phyloP scores from a whole-genome alignment of 164 flowering plant genomes.

The Kingdonia uniflora region DNA sequence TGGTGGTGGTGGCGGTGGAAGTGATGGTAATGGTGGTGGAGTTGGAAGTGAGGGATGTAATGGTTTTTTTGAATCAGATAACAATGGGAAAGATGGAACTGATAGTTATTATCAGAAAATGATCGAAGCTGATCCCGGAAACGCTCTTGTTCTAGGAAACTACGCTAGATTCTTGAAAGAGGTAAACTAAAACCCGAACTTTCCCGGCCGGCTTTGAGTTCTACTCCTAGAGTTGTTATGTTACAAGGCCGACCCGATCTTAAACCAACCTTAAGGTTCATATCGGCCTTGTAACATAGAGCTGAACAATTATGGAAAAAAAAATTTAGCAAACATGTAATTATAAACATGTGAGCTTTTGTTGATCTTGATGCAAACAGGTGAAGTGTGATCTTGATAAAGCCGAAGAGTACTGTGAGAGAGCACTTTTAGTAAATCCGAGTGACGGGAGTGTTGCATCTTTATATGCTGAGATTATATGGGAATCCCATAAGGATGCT shows the following conservation, averaged over 20 bases:
- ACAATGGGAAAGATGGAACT: constrained; percentile 13
- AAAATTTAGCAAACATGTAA: background rate
- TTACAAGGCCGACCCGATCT: too few species aligned
- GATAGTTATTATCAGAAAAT: constrained; percentile 46
- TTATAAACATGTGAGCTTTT: background rate
- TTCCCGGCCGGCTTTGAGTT: too few species aligned
- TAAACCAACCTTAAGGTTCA: too few species aligned
- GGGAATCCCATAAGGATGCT: constrained; percentile 57
- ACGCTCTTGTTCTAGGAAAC: constrained; percentile 42
- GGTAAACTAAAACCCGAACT: constrained; percentile 20
- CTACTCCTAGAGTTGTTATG: too few species aligned
- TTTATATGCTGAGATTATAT: constrained; percentile 64
- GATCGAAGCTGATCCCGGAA: constrained; percentile 56
- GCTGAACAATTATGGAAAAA: background rate
- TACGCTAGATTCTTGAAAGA: constrained; percentile 59
- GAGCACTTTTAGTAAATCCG: constrained; percentile 70
- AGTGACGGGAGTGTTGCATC: constrained; percentile 53
- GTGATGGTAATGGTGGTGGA: constrained; percentile 15
- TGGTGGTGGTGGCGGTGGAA: constrained; percentile 13
- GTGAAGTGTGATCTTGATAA: constrained; percentile 51
- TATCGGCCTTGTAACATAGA: too few species aligned
- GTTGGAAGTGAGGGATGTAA: constrained; percentile 6
- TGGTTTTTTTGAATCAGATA: constrained; percentile 14
- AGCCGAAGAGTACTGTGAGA: constrained; percentile 80
- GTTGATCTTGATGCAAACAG: constrained; percentile 21